phyloP scores from a whole-genome alignment of 352 stramenopile genomes.

The Phytophthora niederhauseri region DNA sequence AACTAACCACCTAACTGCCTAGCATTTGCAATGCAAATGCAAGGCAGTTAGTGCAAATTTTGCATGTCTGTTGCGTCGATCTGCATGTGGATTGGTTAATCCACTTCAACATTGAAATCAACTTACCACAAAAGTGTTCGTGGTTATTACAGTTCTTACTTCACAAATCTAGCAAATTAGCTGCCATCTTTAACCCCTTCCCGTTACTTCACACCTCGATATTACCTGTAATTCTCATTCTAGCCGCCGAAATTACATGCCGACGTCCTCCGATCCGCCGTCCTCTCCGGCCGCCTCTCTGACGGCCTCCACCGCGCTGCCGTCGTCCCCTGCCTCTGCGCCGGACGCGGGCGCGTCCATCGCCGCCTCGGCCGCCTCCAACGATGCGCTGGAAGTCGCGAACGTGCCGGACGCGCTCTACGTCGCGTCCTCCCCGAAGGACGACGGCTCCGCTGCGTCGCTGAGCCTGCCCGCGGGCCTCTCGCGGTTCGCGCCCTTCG shows the following conservation, averaged over 20 bases:
- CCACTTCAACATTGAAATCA: conserved; percentile 24
- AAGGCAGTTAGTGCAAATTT: too few relatives aligned
- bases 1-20: too few relatives aligned
- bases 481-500: conserved; percentile 57
- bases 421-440: conserved; percentile 18
- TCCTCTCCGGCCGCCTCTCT: background rate
- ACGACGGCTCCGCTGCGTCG: conserved; percentile 2
- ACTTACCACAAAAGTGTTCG: conserved; percentile 20
- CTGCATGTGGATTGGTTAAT: conserved; percentile 22
- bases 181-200: background rate
- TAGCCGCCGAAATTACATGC: conserved; percentile 36
- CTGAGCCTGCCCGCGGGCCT: background rate
- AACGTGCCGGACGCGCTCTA: conserved; percentile 24
- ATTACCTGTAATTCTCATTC: conserved; percentile 30
- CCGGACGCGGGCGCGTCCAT: conserved; percentile 1
- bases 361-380: conserved; percentile 3
- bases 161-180: background rate
- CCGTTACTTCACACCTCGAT: background rate
- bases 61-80: too few relatives aligned
- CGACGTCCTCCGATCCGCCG: conserved; percentile 4
- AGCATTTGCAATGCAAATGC: too few relatives aligned
- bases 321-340: background rate
- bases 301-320: background rate
- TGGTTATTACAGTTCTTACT: conserved; percentile 25
- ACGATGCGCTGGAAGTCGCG: conserved; percentile 23